phyloP scores from a whole-genome alignment of 306 rosid genomes.

The Lithocarpus polystachyus region DNA sequence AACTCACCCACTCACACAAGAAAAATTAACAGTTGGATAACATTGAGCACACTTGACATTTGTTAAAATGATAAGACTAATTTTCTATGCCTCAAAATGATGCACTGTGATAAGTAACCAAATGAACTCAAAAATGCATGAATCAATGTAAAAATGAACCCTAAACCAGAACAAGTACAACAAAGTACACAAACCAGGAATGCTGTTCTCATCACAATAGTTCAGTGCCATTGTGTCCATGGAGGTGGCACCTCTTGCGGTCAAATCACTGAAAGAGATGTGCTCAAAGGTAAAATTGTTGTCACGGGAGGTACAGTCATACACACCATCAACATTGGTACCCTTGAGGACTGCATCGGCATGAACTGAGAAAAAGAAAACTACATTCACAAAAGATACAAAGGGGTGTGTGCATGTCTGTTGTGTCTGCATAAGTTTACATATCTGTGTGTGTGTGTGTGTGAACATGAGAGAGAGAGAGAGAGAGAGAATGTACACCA shows the following conservation, averaged over 20 bases:
- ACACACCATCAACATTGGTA: constrained; percentile 51
- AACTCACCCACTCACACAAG: neutral
- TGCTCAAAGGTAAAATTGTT: constrained; percentile 51
- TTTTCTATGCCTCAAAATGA: neutral
- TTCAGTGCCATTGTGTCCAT: constrained; percentile 55
- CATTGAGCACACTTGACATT: neutral
- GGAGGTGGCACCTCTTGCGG: constrained; percentile 45
- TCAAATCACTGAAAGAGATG: constrained; percentile 56
- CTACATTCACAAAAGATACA: constrained; percentile 8
- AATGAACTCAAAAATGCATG: neutral
- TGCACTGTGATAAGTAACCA: neutral
- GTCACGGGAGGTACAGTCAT: constrained; percentile 52
- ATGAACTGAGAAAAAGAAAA: constrained; percentile 33
- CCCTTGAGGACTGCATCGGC: constrained; percentile 65
- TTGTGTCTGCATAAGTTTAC: neutral
- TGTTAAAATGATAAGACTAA: neutral
- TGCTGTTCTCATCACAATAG: constrained; percentile 55
- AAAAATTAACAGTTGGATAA: neutral
- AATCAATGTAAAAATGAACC: neutral
- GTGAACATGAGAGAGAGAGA: neutral
- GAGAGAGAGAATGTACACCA: neutral
- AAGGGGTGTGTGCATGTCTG: neutral
- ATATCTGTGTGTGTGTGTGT: neutral
- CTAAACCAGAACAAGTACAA: neutral
- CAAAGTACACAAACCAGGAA: constrained; percentile 56